phyloP scores from a whole-genome alignment of 306 rosid genomes.

The Trifolium subterraneum region DNA sequence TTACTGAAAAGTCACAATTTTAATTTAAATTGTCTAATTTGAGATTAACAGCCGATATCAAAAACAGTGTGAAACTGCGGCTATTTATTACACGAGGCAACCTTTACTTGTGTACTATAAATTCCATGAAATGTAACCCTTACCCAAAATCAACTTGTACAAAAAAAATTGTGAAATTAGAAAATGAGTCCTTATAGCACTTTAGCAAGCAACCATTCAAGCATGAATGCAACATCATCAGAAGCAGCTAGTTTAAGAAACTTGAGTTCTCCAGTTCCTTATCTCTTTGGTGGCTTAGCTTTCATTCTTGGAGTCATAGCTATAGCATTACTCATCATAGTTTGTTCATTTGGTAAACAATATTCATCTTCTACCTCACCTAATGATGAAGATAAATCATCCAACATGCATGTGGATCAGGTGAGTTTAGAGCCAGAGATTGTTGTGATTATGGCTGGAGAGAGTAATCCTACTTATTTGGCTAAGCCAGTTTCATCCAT shows the following conservation, averaged over 20 bases:
- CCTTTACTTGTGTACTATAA: constrained; percentile 14
- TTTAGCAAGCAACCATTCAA: constrained; percentile 35
- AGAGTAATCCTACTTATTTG: constrained; percentile 67
- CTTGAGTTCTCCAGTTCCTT: constrained; percentile 73
- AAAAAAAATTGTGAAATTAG: background rate
- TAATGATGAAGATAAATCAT: constrained; percentile 39
- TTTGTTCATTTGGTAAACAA: constrained; percentile 52
- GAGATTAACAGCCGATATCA: too few species aligned
- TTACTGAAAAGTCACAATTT: too few species aligned
- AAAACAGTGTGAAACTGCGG: too few species aligned
- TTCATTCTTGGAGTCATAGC: constrained; percentile 58
- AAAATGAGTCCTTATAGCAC: constrained; percentile 44
- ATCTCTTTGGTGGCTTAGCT: constrained; percentile 66
- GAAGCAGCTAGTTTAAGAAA: constrained; percentile 43
- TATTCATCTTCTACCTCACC: constrained; percentile 19
- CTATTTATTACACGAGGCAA: too few species aligned
- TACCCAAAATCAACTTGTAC: background rate
- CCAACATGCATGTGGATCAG: constrained; percentile 28
- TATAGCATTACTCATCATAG: constrained; percentile 55
- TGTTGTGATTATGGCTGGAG: constrained; percentile 88
- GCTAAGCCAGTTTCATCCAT: constrained; percentile 58
- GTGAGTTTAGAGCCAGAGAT: constrained; percentile 50
- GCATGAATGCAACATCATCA: background rate
- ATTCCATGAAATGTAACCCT: background rate
- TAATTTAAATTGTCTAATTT: too few species aligned